phyloP scores from a whole-genome alignment of 805 yeast genomes.

The Metschnikowia santaceciliae region DNA sequence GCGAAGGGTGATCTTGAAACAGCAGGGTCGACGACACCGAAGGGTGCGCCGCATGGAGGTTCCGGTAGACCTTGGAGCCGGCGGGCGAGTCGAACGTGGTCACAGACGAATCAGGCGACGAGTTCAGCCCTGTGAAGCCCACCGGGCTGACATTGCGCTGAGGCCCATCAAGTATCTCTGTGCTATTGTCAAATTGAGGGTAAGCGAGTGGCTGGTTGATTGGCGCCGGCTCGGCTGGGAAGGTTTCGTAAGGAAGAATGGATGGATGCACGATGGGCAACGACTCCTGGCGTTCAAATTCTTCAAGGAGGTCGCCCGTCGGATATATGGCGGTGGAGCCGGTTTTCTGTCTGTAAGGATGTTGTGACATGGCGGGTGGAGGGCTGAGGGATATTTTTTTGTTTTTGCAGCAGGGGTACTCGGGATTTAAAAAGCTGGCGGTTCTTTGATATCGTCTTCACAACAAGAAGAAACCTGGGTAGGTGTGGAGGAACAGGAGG shows the following conservation, averaged over 20 bases:
- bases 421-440: too few species aligned
- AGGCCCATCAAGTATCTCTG: neutral
- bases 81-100: slow-evolving; percentile 4
- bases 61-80: slow-evolving; percentile 18
- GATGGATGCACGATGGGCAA: slow-evolving; percentile 2
- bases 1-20: slow-evolving; percentile 29
- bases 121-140: neutral
- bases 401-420: neutral
- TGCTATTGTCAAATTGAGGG: neutral
- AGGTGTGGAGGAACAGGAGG: neutral
- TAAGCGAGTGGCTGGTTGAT: neutral
- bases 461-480: too few species aligned
- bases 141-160: slow-evolving; percentile 1
- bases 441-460: neutral
- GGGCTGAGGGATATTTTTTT: too few species aligned
- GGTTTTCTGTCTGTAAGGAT: slow-evolving; percentile 20
- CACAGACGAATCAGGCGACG: slow-evolving; percentile 3
- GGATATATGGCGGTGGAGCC: slow-evolving; percentile 17
- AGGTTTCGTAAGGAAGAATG: neutral
- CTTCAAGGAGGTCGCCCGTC: slow-evolving; percentile 8
- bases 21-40: slow-evolving; percentile 38
- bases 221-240: neutral
- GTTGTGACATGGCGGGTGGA: slow-evolving; percentile 8
- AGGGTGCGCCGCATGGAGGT: slow-evolving; percentile 20
- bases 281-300: slow-evolving; percentile 4